These are phyloP conservation scores for Bipolaris bicolor DNA, from an alignment of 2,329 filamentous ascomycete genomes.

Conservation along the genomic window DNA sequence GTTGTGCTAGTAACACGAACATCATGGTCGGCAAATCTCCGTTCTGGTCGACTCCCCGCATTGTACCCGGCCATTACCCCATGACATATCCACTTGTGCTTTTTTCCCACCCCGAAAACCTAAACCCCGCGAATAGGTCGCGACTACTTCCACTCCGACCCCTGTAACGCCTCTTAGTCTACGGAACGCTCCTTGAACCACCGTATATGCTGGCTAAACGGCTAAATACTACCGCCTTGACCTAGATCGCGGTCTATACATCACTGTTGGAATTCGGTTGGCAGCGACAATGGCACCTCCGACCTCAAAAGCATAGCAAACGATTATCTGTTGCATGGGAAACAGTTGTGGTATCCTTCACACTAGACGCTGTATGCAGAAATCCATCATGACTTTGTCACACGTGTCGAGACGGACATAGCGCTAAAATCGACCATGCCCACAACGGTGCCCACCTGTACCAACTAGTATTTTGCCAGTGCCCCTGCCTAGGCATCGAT, in stretches of 20 bases:
- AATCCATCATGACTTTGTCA: not conserved
- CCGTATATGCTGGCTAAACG: slow-evolving; percentile 37
- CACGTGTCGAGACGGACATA: not conserved
- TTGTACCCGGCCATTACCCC: not conserved
- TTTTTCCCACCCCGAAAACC: not conserved
- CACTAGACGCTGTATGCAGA: not conserved
- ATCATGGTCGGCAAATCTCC: not conserved
- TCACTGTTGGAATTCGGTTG: slow-evolving; percentile 3
- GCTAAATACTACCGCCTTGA: slow-evolving; percentile 32
- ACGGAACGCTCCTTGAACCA: slow-evolving; percentile 15
- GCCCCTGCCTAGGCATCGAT: slow-evolving; percentile 37
- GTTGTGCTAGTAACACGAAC: not conserved
- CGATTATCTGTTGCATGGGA: not conserved
- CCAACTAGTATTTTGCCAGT: slow-evolving; percentile 24
- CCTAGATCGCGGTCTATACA: slow-evolving; percentile 5
- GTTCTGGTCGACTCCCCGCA: not conserved
- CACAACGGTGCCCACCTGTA: not conserved
- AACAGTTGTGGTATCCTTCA: not conserved
- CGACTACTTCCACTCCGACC: not conserved
- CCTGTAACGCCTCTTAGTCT: slow-evolving; percentile 1
- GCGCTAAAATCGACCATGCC: not conserved
- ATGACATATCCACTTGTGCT: not conserved
- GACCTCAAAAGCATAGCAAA: not conserved
- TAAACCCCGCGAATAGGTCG: not conserved
- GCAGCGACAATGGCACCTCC: not conserved